phyloP scores from a whole-genome alignment of 129 eudicot genomes.

The Helianthus tuberosus region DNA sequence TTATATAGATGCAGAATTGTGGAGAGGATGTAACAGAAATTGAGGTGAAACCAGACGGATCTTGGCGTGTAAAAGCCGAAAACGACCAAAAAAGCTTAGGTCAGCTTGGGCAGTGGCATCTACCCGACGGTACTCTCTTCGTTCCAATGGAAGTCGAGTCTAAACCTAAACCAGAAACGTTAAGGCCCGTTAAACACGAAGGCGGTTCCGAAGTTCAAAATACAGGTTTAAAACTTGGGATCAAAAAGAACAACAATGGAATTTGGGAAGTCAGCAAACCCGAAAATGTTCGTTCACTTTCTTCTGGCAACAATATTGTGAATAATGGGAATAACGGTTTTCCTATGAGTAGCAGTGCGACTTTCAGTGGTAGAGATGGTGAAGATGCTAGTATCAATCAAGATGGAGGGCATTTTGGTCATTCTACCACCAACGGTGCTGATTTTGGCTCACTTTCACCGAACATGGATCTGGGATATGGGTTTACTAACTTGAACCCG shows the following conservation, averaged over 20 bases:
- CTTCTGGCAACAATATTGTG: slow-evolving; percentile 45
- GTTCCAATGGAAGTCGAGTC: slow-evolving; percentile 45
- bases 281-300: slow-evolving; percentile 37
- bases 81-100: slow-evolving; percentile 64
- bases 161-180: slow-evolving; percentile 53
- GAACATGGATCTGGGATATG: slow-evolving; percentile 46
- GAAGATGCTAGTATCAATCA: slow-evolving; percentile 91
- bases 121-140: slow-evolving; percentile 73
- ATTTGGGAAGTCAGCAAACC: slow-evolving; percentile 78
- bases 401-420: slow-evolving; percentile 60
- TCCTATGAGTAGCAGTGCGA: slow-evolving; percentile 88
- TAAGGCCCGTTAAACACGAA: slow-evolving; percentile 67
- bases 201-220: slow-evolving; percentile 60
- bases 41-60: slow-evolving; percentile 93
- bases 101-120: slow-evolving; percentile 77
- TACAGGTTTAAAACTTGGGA: slow-evolving; percentile 72
- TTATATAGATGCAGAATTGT: slow-evolving; percentile 58
- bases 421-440: slow-evolving; percentile 48
- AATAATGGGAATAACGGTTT: slow-evolving; percentile 43
- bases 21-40: slow-evolving; percentile 86
- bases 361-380: slow-evolving; percentile 76
- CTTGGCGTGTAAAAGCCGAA: slow-evolving; percentile 90
- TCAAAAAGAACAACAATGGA: slow-evolving; percentile 75
- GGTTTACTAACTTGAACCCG: slow-evolving; percentile 35
- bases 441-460: slow-evolving; percentile 71